Conservation (phyloP, 1,284 basidiomycete genomes). For the Malassezia furfur region DNA sequence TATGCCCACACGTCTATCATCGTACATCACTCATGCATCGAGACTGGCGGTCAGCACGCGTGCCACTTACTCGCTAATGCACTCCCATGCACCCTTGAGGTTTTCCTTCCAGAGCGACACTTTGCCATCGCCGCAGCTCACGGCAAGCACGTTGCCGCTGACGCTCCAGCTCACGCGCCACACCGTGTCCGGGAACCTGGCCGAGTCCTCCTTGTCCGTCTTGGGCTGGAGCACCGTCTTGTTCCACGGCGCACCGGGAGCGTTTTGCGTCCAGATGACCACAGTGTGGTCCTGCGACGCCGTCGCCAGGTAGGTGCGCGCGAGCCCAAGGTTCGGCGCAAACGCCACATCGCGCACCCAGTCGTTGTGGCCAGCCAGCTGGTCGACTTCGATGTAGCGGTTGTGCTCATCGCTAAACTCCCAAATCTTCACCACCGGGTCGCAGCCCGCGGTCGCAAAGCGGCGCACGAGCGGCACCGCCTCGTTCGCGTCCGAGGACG, state of each 20-base stretch:
- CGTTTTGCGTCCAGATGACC: slow-evolving; percentile 84
- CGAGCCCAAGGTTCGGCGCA: slow-evolving; percentile 91
- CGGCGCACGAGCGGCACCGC: slow-evolving; percentile 47
- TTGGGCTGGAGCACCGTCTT: slow-evolving; percentile 73
- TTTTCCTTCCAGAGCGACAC: slow-evolving; percentile 98
- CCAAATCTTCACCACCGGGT: slow-evolving; percentile 94
- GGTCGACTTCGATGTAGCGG: slow-evolving; percentile 37
- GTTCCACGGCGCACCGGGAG: slow-evolving; percentile 67
- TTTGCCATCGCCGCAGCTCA: slow-evolving; percentile 95
- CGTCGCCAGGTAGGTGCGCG: slow-evolving; percentile 86
- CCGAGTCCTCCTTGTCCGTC: slow-evolving; percentile 13
- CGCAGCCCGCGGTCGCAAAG: slow-evolving; percentile 90
- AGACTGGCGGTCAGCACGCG: not conserved
- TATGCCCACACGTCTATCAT: too few relatives aligned
- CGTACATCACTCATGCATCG: slow-evolving; percentile 11
- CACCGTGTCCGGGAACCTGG: slow-evolving; percentile 53
- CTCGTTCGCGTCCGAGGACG: slow-evolving; percentile 22
- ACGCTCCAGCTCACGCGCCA: slow-evolving; percentile 97
- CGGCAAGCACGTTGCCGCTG: slow-evolving; percentile 88
- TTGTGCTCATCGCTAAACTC: slow-evolving; percentile 54
- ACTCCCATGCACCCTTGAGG: slow-evolving; percentile 86
- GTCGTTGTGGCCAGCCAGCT: slow-evolving; percentile 61
- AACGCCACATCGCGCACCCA: slow-evolving; percentile 98
- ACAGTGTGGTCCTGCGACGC: slow-evolving; percentile 82
- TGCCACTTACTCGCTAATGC: slow-evolving; percentile 54